Evolutionary conservation across 2,329 filamentous ascomycete species (phyloP).

Genomic region (Dactylella cylindrospora): DNA sequence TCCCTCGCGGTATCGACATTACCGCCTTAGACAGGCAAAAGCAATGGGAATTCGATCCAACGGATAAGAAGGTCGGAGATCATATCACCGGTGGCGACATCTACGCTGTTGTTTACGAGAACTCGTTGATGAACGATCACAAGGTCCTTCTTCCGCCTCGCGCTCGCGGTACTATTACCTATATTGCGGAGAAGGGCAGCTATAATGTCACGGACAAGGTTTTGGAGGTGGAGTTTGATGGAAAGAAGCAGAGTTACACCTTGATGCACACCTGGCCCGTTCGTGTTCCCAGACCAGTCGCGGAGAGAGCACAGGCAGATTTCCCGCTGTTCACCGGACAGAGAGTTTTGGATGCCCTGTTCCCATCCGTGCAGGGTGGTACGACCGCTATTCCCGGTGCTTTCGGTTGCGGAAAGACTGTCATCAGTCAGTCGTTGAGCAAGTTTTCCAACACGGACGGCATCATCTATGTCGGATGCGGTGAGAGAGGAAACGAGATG

Average conservation of each 20-base stretch:
- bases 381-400: slow-evolving; percentile 97
- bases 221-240: slow-evolving; percentile 94
- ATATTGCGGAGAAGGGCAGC: slow-evolving; percentile 82
- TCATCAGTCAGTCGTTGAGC: slow-evolving; percentile 96
- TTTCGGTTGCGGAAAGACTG: slow-evolving; percentile 98
- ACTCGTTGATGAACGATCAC: slow-evolving; percentile 90
- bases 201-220: slow-evolving; percentile 95
- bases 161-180: slow-evolving; percentile 86
- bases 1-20: slow-evolving; percentile 86
- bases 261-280: slow-evolving; percentile 99
- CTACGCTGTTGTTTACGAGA: slow-evolving; percentile 92
- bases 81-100: slow-evolving; percentile 96
- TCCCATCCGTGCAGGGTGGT: slow-evolving; percentile 93
- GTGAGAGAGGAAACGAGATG: slow-evolving; percentile 98
- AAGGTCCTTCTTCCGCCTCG: slow-evolving; percentile 89
- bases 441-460: slow-evolving; percentile 99
- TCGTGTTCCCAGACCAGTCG: slow-evolving; percentile 87
- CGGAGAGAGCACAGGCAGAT: slow-evolving; percentile 86
- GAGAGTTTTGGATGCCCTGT: slow-evolving; percentile 91
- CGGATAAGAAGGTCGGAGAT: slow-evolving; percentile 85
- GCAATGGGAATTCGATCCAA: slow-evolving; percentile 95
- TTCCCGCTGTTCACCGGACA: slow-evolving; percentile 95
- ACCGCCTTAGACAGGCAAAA: slow-evolving; percentile 85
- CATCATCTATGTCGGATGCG: slow-evolving; percentile 90
- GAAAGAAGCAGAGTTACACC: slow-evolving; percentile 86